Percentiles rank a stretch among this genome's conserved stretches.
Evolutionary conservation across 73 alveolate species (phyloP).

Genomic region (Stentor coeruleus): DNA sequence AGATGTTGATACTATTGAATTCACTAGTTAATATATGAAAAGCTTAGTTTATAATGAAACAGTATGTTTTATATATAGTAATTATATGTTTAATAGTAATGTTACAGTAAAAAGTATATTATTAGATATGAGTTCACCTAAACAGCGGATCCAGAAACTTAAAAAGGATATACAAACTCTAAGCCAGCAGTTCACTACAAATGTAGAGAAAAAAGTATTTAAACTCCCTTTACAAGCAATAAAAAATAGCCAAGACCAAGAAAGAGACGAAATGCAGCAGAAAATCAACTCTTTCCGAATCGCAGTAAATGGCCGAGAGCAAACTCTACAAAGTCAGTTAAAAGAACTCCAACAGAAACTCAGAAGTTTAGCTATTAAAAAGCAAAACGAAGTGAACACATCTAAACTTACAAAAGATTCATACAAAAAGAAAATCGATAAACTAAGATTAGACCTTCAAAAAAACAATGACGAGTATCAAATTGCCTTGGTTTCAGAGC

Average conservation of each 20-base stretch:
- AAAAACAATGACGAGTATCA: neutral
- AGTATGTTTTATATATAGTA: too few species aligned
- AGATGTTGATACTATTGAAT: neutral
- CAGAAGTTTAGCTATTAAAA: neutral
- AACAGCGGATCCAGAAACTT: constrained; percentile 15
- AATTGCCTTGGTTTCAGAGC: neutral
- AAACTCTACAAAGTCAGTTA: neutral
- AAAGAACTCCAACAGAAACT: constrained; percentile 13
- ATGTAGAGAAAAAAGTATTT: neutral
- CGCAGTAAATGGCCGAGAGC: neutral
- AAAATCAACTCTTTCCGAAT: neutral
- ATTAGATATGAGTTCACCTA: too few species aligned
- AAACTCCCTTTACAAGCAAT: neutral
- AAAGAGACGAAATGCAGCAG: constrained; percentile 16
- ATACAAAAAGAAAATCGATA: neutral
- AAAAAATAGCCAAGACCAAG: neutral
- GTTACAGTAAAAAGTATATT: too few species aligned
- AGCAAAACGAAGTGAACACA: constrained; percentile 14
- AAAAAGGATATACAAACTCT: constrained; percentile 1
- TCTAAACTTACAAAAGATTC: neutral
- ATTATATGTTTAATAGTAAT: too few species aligned
- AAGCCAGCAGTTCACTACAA: neutral
- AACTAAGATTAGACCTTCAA: neutral
- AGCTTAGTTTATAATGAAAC: too few species aligned
- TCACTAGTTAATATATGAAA: too few species aligned